Evolutionary conservation across 345 rosid species (phyloP), one percentile per base, ranked within the genome.

Genomic region (Salix purpurea): DNA sequence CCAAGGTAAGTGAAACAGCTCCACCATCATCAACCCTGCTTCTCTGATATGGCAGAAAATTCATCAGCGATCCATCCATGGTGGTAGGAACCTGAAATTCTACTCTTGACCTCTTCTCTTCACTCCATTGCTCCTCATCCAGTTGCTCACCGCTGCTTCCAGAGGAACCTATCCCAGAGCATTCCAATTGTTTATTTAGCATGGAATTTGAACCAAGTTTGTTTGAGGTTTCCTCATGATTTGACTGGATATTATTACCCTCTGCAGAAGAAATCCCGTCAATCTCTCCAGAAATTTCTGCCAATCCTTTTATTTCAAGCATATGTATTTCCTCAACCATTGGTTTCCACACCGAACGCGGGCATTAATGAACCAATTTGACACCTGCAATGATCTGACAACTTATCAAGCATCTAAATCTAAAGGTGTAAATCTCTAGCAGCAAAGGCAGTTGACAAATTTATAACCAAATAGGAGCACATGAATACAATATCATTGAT

Each of bases 331-430:
- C 92, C 77, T 89, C 92, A 14, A 89, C 92, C 92, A 89, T 87
- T 7, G 92, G 92, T 69, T 89, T 89, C 92, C 92, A 89, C 26
- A 87, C 79, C 92, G 89, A 10, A 89, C 92, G 6, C 92, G 84
- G 2, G 92, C 92, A 54, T 89, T 89, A 71, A 89, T 87, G 80
- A 89, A 89, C 92, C 92, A 89, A 71, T 89, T 89, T 7, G 92
- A 89, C 4, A 89, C 92, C 91, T 89, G 79, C 46, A 54, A 40
- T 54, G 44, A 37, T 46, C 28, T 39, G n/a, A 16, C 64, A 69
- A 60, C 58, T 73, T 9, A 67, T 54, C 30, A 58, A 37, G 1
- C 36, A 21, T 19, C 24, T 54, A 54, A 21, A 54, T 54, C 60
- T 54, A 54, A n/a, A 6, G 60, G 24, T 2, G 60, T 19, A 54